Base-by-base conservation (phyloP, 225 moss, liverwort and hornwort species). In the Pseudoscleropodium purum region DNA sequence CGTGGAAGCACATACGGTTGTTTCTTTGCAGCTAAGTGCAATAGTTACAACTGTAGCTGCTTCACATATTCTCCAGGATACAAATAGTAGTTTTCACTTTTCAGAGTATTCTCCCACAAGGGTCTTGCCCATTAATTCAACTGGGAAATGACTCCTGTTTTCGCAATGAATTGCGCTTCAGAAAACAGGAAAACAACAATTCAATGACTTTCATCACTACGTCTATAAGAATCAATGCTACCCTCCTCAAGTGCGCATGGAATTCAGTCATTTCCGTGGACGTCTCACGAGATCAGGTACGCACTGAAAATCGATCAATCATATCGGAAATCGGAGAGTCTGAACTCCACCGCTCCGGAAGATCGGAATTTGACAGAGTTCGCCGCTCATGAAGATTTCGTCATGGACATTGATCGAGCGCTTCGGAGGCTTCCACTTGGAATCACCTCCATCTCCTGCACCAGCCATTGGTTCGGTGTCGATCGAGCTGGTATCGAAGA, bases 401-500 rank as follows among this genome's bases (percentile, higher is more conserved):
- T 41, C 67, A 8, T 68, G 21, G 39, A 45, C 43, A 21, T 57
- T 57, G 57, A 76, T 52, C 16, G 89, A 85, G 25, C 84, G 84
- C 64, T 81, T 83, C 21, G 92, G 92, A 25, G 92, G 92, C 54
- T 89, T 92, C 91, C 92, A 91, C 81, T 92, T 92, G 52, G 92
- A 91, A 52, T 63, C 84, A 45, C 92, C 92, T 79, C 92, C 92
- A 84, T 92, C 92, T 43, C 92, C 92, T 30, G 47, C 83, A 49
- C 7, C 72, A 79, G 83, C 61, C 61, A 61, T 61, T 25, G 11
- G 61, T 26, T 26, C 61, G 25, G 25, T 11, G 26, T 61, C 61
- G 61, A 61, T 61, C 11, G 26, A 61, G 61, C 25, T 12, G 61
- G 25, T 26, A 61, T 61, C 61, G 61, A 60, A 26, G 61, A 26